phyloP scores from a whole-genome alignment of 306 rosid species.

The Senna siamea region DNA sequence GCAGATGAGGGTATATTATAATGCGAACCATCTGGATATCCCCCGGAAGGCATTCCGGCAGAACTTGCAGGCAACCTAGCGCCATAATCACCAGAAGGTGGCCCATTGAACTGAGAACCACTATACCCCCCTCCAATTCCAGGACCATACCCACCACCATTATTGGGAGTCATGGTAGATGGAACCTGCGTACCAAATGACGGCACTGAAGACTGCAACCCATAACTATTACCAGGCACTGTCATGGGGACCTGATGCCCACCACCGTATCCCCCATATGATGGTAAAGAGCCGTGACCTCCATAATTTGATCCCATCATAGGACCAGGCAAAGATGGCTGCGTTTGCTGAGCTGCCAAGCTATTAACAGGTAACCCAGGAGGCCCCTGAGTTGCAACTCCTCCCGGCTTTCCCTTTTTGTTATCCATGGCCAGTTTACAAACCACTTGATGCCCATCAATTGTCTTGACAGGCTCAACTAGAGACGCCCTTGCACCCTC shows the following conservation, averaged over 20 bases:
- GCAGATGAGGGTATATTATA: conserved; percentile 59
- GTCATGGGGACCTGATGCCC: conserved; percentile 51
- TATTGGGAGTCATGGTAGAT: conserved; percentile 43
- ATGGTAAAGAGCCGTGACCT: conserved; percentile 37
- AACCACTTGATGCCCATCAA: conserved; percentile 60
- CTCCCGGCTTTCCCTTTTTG: conserved; percentile 59
- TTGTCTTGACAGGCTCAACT: conserved; percentile 59
- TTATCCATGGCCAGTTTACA: conserved; percentile 57
- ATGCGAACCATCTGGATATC: conserved; percentile 76
- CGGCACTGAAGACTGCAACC: conserved; percentile 51
- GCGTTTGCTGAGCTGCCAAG: conserved; percentile 37
- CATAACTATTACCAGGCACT: conserved; percentile 49
- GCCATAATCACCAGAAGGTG: conserved; percentile 49
- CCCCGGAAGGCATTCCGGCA: conserved; percentile 62
- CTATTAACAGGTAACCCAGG: neutral
- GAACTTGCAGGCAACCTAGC: conserved; percentile 64
- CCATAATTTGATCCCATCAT: conserved; percentile 52
- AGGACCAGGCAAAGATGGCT: conserved; percentile 52
- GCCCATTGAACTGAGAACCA: conserved; percentile 58
- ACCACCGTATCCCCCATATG: conserved; percentile 44
- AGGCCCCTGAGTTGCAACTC: neutral
- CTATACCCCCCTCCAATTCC: conserved; percentile 48
- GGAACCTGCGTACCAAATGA: conserved; percentile 51
- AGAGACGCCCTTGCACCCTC: conserved; percentile 71
- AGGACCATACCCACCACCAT: conserved; percentile 61